A percentile compares a stretch with the other conserved stretches of the same genome.
These are phyloP conservation scores for Phytophthora capsici DNA, from an alignment of 352 stramenopile genomes.

Conservation along the genomic window DNA sequence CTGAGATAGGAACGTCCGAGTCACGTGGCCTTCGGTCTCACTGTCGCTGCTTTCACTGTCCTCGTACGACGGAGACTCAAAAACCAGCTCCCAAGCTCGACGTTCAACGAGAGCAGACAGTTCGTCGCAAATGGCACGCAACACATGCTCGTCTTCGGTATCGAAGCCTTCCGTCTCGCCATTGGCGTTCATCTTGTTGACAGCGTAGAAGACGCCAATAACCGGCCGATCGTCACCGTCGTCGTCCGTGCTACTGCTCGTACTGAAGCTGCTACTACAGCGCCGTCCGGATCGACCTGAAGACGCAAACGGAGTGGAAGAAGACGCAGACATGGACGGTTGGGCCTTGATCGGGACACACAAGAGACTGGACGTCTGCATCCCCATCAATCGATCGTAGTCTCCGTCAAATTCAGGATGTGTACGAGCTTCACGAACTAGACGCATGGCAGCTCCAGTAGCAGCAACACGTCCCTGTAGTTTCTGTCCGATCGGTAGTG, in stretches of 20 bases:
- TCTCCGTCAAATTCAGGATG: constrained; percentile 74
- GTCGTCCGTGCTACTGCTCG: constrained; percentile 63
- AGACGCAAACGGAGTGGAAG: constrained; percentile 12
- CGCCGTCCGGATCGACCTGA: constrained; percentile 30
- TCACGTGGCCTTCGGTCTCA: constrained; percentile 49
- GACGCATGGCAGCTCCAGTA: constrained; percentile 60
- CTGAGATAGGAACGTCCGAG: constrained; percentile 75
- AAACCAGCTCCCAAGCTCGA: constrained; percentile 76
- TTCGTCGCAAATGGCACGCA: constrained; percentile 70
- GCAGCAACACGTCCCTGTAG: constrained; percentile 74
- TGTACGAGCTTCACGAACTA: constrained; percentile 54
- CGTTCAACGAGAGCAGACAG: constrained; percentile 69
- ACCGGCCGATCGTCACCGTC: constrained; percentile 51
- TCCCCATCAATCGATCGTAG: constrained; percentile 67
- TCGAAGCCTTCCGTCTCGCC: constrained; percentile 53
- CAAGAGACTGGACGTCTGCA: constrained; percentile 71
- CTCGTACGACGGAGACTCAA: constrained; percentile 56
- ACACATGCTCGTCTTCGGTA: constrained; percentile 68
- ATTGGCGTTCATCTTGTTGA: constrained; percentile 68
- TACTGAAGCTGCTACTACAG: constrained; percentile 50
- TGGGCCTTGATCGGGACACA: constrained; percentile 76
- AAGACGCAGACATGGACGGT: constrained; percentile 32
- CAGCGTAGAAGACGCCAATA: constrained; percentile 82
- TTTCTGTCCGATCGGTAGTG: constrained; percentile 68
- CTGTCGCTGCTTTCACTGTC: constrained; percentile 53